Evolutionary conservation across 2,329 filamentous ascomycete genomes (phyloP), one percentile per base, ranked within the genome.

Genomic region (Cladosporium sphaerospermum): DNA sequence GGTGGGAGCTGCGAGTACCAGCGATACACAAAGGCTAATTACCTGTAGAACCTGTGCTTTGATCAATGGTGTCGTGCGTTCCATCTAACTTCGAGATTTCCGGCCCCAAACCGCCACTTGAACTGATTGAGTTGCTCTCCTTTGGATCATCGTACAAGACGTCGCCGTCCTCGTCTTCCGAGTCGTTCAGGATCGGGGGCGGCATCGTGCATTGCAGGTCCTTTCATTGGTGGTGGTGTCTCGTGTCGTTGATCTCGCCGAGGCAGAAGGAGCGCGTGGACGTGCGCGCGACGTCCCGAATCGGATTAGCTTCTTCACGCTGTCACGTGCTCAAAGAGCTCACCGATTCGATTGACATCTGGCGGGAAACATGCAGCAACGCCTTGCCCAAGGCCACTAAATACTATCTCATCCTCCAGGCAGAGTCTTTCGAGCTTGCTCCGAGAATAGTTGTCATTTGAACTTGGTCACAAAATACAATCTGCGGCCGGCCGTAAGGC

Each of bases 11-110:
- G 4, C 23, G 23, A 28, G 1, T 28, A 5, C 5, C 5, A 28
- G 7, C 23, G 23, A 28, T 5, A 28, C 4, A 7, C 4, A 1
- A 28, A 5, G 23, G 23, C 7, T 7, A 18, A 16, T 11, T 43
- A 58, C 54, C 54, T 42, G 59, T 61, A 6, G 60, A 62, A 9
- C 54, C 59, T 9, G 58, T 62, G 40, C 58, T 62, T 44, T 56
- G 54, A 34, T 36, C 43, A 16, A 47, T 33, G 16, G 36, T 33
- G 9, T 54, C 57, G 28, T 39, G 43, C 51, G 51, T 47, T 9
- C 43, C 44, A 18, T 56, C 52, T 9, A 50, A 45, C 10, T 10
- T 31, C 18, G 40, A 43, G 10, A 33, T 33, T 2, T 28, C 23
- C 4, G 37, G 31, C 36, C 9, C n/a, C 16, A 10, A 14, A 31